Evolutionary conservation across 1,284 basidiomycete species (phyloP).

Genomic region (Tilletiopsis washingtonensis): DNA sequence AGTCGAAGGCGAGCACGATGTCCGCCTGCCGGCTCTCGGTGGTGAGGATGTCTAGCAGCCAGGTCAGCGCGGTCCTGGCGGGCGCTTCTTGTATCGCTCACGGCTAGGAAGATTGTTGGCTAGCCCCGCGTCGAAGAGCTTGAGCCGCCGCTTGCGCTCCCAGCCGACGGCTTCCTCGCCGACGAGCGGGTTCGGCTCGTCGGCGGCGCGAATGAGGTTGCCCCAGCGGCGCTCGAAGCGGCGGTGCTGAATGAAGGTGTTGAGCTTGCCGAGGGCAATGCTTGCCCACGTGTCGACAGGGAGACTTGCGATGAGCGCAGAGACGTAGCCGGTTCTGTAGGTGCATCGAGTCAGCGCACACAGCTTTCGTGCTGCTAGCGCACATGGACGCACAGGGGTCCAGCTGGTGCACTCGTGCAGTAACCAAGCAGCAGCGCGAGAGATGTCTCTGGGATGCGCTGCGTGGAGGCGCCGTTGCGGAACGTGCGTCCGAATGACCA

Average conservation of each 20-base stretch:
- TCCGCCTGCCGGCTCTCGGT: conserved; percentile 26
- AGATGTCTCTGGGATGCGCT: conserved; percentile 28
- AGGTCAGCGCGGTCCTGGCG: background rate
- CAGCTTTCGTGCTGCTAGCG: no score
- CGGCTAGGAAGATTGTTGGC: conserved; percentile 45
- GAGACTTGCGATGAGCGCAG: conserved; percentile 38
- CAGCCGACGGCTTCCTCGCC: conserved; percentile 4
- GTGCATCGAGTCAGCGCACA: no score
- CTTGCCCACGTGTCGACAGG: conserved; percentile 35
- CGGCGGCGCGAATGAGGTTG: conserved; percentile 42
- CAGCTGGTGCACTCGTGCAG: conserved; percentile 46
- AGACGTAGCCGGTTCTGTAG: conserved; percentile 35
- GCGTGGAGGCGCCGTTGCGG: conserved; percentile 26
- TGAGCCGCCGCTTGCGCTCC: conserved; percentile 26
- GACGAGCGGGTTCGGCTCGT: conserved; percentile 40
- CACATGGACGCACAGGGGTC: conserved; percentile 15
- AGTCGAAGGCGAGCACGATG: conserved; percentile 41
- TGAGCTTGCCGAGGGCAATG: conserved; percentile 25
- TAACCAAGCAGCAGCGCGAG: conserved; percentile 44
- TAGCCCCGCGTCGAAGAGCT: conserved; percentile 41
- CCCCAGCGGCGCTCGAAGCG: conserved; percentile 42
- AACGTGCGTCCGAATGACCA: conserved; percentile 46
- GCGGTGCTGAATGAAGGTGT: conserved; percentile 37
- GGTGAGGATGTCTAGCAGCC: conserved; percentile 24
- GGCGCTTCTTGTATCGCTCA: background rate